Evolutionary conservation across 2,329 filamentous ascomycete genomes (phyloP), one percentile per base, ranked within the genome.

Genomic region (Aspergillus quadrilineatus): DNA sequence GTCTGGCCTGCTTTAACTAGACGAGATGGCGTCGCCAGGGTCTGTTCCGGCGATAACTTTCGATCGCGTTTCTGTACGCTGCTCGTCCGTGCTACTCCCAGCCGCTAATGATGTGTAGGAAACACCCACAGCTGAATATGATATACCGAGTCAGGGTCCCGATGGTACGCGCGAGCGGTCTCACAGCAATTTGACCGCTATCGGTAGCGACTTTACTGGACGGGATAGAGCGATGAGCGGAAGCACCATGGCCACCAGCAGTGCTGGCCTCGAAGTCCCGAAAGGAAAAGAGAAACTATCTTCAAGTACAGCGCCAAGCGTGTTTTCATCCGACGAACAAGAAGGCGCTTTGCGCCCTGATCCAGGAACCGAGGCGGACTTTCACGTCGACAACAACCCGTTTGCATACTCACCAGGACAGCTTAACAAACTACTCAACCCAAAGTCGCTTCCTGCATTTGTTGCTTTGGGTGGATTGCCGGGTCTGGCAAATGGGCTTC

Each of bases 381-480:
- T 94, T 65, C 63, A 82, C n/a, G 85, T 92, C 12, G 82, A 87
- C 5, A 79, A 90, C 68, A 94, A 92, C 69, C 46, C 55, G 1
- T 90, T 90, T 65, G 87, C 86, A 4, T 90, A 85, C 65, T 81
- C 84, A 0, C 85, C 86, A 17, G 88, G 88, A 30, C 87, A 88
- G 62, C 75, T 89, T 61, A 84, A 83, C 59, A 92, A 92, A 72
- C 75, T 92, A 5, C 79, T 90, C 47, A 91, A 91, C 62, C 89
- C 89, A 0, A 92, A 92, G 73, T 90, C 82, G 61, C 75, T 89
- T 58, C 78, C 82, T 15, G 88, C 88, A 4, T 90, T 91, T 60
- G 84, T 87, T 62, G 88, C 88, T 4, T 72, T 92, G 1, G 89
- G 89, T 46, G 89, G 89, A 43, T 73, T 92, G 2, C 74, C 73